phyloP scores from a whole-genome alignment of 2,329 filamentous ascomycete species.

The Blastomyces silverae region DNA sequence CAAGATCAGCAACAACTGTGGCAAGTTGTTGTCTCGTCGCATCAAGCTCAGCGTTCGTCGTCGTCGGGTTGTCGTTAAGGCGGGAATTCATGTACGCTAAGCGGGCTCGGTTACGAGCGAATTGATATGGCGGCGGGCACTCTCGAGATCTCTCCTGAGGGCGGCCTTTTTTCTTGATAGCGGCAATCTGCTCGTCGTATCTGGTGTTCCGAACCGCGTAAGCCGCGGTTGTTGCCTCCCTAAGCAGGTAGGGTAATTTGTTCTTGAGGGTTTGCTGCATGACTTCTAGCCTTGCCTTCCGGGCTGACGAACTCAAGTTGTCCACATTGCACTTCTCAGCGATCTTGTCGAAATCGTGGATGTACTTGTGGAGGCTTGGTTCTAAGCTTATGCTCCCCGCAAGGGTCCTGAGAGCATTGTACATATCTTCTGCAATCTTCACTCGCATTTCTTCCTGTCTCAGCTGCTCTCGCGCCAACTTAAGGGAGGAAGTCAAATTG shows the following conservation, averaged over 20 bases:
- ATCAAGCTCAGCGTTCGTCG: slow-evolving; percentile 7
- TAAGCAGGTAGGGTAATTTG: slow-evolving; percentile 6
- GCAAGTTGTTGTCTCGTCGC: slow-evolving; percentile 9
- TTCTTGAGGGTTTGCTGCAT: slow-evolving; percentile 1
- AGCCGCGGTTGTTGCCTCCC: background rate
- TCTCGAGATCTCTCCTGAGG: slow-evolving; percentile 12
- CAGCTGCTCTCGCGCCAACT: slow-evolving; percentile 2
- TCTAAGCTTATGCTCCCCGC: slow-evolving; percentile 1
- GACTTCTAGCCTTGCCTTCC: slow-evolving; percentile 4
- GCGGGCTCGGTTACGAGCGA: slow-evolving; percentile 6
- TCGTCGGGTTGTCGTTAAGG: background rate
- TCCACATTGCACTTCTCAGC: background rate
- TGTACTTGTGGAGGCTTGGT: background rate
- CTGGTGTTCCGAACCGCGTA: background rate
- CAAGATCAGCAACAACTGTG: background rate
- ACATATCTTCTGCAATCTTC: slow-evolving; percentile 7
- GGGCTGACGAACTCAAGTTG: background rate
- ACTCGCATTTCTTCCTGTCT: background rate
- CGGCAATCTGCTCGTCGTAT: slow-evolving; percentile 7
- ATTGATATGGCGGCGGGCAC: background rate
- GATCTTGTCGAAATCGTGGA: slow-evolving; percentile 8
- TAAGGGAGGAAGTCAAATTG: slow-evolving; percentile 2
- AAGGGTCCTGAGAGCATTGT: background rate
- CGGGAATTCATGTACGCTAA: background rate
- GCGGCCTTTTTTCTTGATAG: background rate